Base-by-base conservation (phyloP, 2,329 filamentous ascomycete species). In the Huntiella abstrusa region DNA sequence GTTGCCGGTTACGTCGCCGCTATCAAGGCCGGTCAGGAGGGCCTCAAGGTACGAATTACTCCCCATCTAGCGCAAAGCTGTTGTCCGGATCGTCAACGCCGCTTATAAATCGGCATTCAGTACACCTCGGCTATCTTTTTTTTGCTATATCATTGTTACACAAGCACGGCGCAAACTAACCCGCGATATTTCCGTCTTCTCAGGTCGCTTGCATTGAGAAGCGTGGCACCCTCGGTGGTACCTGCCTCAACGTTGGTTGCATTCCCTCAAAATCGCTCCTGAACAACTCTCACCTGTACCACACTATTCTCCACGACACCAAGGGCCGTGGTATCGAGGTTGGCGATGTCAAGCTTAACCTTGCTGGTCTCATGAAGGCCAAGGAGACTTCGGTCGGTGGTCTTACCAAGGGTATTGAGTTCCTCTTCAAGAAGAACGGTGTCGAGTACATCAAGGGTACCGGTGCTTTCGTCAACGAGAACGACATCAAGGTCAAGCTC, bases 191-290 rank as follows among this genome's bases (percentile, higher is more conserved):
- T 17, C 16, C 16, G 38, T 19, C 15, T 41, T 22, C 16, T 46
- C 41, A 94, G 86, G 88, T 94, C 53, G 75, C 86, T 51, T 98
- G 91, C 68, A 92, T 98, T 68, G 91, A 98, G 70, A 98, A 98
- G 75, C 85, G 91, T 61, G 91, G 91, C 55, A 73, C 77, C 51
- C 79, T 98, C 57, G 91, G 91, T 59, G 91, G 91, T 62, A 98
- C 91, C 59, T 98, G 91, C 71, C 70, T 98, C 59, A 98, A 98
- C 64, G 91, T 98, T 60, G 91, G 91, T 68, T 98, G 91, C 69
- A 98, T 98, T 62, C 91, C 91, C 55, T 98, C 91, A 54, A 98
- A 98, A 69, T 95, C 91, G 52, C 84, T 98, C 56, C 83, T 98
- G 64, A 98, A 96, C 79, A 96, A 96, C 74, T 95, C 91, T 57